A percentile compares a stretch with the other conserved stretches of the same genome.
These are phyloP conservation scores for Castanospermum australe DNA, from an alignment of 306 rosid species.

Conservation along the genomic window DNA sequence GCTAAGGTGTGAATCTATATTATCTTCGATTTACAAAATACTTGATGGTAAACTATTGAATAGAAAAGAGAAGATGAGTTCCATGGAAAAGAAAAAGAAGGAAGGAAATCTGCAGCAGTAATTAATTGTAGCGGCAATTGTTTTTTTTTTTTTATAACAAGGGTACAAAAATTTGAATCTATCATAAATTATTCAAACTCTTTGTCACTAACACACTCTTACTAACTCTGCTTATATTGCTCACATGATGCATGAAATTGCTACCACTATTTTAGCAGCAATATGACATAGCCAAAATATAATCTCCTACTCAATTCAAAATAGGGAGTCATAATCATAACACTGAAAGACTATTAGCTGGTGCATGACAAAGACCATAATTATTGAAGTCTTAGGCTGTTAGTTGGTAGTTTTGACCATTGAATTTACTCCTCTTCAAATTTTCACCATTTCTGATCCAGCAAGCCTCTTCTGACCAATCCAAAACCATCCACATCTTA, in stretches of 20 bases:
- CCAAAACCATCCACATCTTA: constrained; percentile 26
- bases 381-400: constrained; percentile 6
- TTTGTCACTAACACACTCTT: too few species aligned
- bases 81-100: not conserved
- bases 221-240: not conserved
- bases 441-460: constrained; percentile 24
- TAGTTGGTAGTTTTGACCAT: constrained; percentile 32
- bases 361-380: constrained; percentile 21
- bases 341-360: constrained; percentile 13
- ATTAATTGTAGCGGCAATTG: too few species aligned
- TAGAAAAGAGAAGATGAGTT: not conserved
- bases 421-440: constrained; percentile 30
- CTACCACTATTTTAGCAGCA: not conserved
- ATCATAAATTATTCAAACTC: too few species aligned
- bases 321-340: not conserved
- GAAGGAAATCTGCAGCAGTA: not conserved
- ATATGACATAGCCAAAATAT: not conserved
- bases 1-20: too few species aligned
- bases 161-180: too few species aligned
- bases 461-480: constrained; percentile 14
- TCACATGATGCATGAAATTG: not conserved
- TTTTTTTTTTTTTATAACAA: too few species aligned
- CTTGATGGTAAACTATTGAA: not conserved
- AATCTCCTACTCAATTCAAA: constrained; percentile 1
- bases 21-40: too few species aligned